Percentiles rank a stretch among this genome's conserved stretches.
phyloP scores from a whole-genome alignment of 768 basidiomycete genomes.

The Leccinum broughii region DNA sequence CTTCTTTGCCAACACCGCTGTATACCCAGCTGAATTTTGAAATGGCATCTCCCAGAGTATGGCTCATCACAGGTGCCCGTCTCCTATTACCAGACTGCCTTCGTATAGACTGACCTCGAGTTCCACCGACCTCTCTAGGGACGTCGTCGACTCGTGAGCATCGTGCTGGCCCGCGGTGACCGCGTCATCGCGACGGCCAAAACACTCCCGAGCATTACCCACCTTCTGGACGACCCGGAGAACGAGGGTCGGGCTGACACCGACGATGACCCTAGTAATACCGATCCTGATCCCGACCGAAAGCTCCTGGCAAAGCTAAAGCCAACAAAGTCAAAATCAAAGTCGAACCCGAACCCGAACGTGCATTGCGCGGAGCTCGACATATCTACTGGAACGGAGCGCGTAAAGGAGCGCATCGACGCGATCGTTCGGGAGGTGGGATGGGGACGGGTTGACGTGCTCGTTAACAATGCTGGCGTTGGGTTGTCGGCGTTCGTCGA shows the following conservation, averaged over 20 bases:
- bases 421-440: slow-evolving; percentile 37
- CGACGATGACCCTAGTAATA: not conserved
- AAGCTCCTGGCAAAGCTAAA: slow-evolving; percentile 19
- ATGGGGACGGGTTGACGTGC: slow-evolving; percentile 58
- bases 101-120: not conserved
- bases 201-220: slow-evolving; percentile 41
- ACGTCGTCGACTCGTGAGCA: slow-evolving; percentile 51
- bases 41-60: slow-evolving; percentile 16
- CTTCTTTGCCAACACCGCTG: too few species aligned
- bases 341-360: not conserved
- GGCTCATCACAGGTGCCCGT: slow-evolving; percentile 25
- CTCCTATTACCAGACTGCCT: not conserved
- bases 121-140: slow-evolving; percentile 34
- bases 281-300: too few species aligned
- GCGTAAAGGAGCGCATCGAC: slow-evolving; percentile 43
- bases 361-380: slow-evolving; percentile 54
- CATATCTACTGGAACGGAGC: slow-evolving; percentile 45
- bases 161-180: slow-evolving; percentile 55
- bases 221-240: slow-evolving; percentile 20
- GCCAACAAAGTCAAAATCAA: not conserved
- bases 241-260: not conserved
- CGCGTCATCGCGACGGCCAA: slow-evolving; percentile 61
- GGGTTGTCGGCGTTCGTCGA: slow-evolving; percentile 49
- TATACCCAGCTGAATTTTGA: not conserved
- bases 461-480: slow-evolving; percentile 66